These are phyloP conservation scores for Phytophthora crassamura DNA, from an alignment of 352 stramenopile species.

Conservation along the genomic window DNA sequence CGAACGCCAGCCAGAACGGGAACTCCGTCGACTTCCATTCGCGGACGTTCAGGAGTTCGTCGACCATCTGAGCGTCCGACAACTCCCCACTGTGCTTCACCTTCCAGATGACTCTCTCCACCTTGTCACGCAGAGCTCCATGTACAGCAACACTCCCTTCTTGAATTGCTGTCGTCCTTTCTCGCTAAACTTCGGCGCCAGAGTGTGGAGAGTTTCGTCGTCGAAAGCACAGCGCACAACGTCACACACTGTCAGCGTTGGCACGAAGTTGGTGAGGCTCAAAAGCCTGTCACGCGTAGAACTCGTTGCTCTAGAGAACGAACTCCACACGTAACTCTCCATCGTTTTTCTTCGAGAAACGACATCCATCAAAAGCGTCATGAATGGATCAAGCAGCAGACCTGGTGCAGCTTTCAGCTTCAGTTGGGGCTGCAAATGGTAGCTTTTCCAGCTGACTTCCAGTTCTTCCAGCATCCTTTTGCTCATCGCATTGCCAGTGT, in stretches of 20 bases:
- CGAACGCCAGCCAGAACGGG: conserved; percentile 89
- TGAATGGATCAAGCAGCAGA: conserved; percentile 14
- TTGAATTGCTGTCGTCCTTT: conserved; percentile 29
- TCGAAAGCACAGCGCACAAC: conserved; percentile 52
- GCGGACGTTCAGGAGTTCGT: conserved; percentile 59
- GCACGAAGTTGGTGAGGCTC: conserved; percentile 27
- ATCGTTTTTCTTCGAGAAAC: conserved; percentile 13
- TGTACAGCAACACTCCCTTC: conserved; percentile 28
- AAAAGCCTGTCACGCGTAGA: conserved; percentile 30
- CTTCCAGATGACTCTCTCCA: conserved; percentile 45
- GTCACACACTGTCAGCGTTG: conserved; percentile 39
- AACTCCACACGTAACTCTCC: conserved; percentile 26
- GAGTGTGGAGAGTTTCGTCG: conserved; percentile 32
- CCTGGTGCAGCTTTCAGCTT: conserved; percentile 6
- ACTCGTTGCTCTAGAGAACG: conserved; percentile 6
- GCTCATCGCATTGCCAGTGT: conserved; percentile 38
- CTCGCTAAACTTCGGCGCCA: conserved; percentile 36
- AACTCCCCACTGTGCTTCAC: conserved; percentile 1
- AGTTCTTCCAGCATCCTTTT: conserved; percentile 49
- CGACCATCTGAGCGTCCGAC: conserved; percentile 43
- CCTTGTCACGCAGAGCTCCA: conserved; percentile 82
- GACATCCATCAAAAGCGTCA: conserved; percentile 28
- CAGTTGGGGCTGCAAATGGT: conserved; percentile 31
- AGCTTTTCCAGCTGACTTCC: conserved; percentile 46
- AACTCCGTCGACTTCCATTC: conserved; percentile 60